A percentile compares a stretch with the other conserved stretches of the same genome.
phyloP scores from a whole-genome alignment of 352 stramenopile species.

The Globisporangium perplexum region DNA sequence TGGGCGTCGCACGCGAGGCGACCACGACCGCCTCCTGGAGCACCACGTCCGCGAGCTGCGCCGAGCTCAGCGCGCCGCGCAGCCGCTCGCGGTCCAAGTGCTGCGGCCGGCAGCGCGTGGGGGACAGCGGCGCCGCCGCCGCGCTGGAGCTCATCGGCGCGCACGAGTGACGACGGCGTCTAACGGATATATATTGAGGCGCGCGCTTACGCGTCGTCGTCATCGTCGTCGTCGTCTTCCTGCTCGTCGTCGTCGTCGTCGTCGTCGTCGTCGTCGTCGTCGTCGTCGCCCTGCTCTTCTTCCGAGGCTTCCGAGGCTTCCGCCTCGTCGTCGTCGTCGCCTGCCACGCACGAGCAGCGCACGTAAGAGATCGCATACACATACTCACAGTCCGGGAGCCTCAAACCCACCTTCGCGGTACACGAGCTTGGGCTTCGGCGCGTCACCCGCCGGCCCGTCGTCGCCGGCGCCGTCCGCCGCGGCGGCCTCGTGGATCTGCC shows the following conservation, averaged over 20 bases:
- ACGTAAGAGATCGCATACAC: too few relatives aligned
- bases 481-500: conserved; percentile 68
- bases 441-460: conserved; percentile 22
- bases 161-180: not conserved
- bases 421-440: conserved; percentile 47
- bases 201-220: conserved; percentile 35
- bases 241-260: conserved; percentile 52
- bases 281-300: conserved; percentile 27
- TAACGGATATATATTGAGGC: conserved; percentile 12
- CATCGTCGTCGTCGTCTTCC: conserved; percentile 26
- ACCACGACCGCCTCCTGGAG: conserved; percentile 61
- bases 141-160: conserved; percentile 3
- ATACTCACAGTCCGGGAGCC: too few relatives aligned
- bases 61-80: conserved; percentile 22
- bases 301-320: conserved; percentile 16
- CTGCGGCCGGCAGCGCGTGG: conserved; percentile 46
- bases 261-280: conserved; percentile 32
- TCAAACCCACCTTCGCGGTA: conserved; percentile 60
- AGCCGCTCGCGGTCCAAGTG: conserved; percentile 54
- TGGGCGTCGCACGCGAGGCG: conserved; percentile 13
- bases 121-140: conserved; percentile 14
- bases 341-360: conserved; percentile 3
- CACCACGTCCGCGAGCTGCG: conserved; percentile 28
- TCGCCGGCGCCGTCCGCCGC: conserved; percentile 19
- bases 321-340: conserved; percentile 22